phyloP scores from a whole-genome alignment of 371 early-diverging fungal genomes.

The Rhizopus arrhizus region DNA sequence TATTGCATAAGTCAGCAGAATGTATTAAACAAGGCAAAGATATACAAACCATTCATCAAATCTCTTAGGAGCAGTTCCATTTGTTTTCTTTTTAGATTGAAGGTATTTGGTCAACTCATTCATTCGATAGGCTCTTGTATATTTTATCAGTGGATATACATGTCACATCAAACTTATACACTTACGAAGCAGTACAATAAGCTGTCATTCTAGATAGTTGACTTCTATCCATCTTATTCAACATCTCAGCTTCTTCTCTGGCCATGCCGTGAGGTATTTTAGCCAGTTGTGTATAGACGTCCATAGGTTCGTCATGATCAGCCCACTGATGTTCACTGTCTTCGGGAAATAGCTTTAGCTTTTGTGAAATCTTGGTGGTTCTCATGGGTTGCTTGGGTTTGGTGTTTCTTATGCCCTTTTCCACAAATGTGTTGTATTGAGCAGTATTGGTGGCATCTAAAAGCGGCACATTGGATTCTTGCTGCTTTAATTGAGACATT shows the following conservation, averaged over 20 bases:
- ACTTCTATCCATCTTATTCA: constrained; percentile 49
- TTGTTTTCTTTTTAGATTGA: constrained; percentile 42
- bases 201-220: constrained; percentile 79
- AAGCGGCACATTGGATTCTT: neutral
- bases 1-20: too few species aligned
- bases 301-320: neutral
- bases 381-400: constrained; percentile 68
- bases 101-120: constrained; percentile 60
- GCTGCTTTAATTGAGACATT: constrained; percentile 1
- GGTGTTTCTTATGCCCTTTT: constrained; percentile 6
- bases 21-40: too few species aligned
- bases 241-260: constrained; percentile 47
- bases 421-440: constrained; percentile 27
- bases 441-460: neutral
- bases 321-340: constrained; percentile 28
- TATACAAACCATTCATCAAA: constrained; percentile 51
- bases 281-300: constrained; percentile 55
- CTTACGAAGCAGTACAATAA: constrained; percentile 83
- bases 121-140: constrained; percentile 59
- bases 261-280: constrained; percentile 54
- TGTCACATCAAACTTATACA: neutral
- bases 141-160: neutral
- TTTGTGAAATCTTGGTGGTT: constrained; percentile 89
- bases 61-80: constrained; percentile 48
- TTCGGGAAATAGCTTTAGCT: constrained; percentile 80